These are phyloP conservation scores for Trichoderma parareesei DNA, from an alignment of 495 filamentous ascomycete genomes.

Conservation along the genomic window DNA sequence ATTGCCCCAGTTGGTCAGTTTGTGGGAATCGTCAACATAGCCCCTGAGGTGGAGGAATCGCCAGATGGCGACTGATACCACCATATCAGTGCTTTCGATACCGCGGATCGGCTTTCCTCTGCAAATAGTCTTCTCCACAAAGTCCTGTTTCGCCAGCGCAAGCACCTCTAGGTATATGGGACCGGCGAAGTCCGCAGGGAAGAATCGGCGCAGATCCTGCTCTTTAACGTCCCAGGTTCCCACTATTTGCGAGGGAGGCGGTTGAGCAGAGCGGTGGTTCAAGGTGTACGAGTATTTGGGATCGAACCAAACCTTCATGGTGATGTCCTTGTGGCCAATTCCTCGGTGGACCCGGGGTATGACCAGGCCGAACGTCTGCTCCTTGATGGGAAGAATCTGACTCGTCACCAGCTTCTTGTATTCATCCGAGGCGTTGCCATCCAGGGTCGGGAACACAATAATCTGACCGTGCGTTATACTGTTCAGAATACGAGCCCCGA, in stretches of 20 bases:
- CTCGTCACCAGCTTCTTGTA: constrained; percentile 71
- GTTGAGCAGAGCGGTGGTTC: constrained; percentile 52
- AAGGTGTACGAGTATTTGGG: constrained; percentile 55
- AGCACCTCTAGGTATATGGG: constrained; percentile 48
- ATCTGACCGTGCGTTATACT: constrained; percentile 73
- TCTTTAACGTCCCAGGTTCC: constrained; percentile 67
- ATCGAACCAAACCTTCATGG: constrained; percentile 79
- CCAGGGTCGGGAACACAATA: constrained; percentile 65
- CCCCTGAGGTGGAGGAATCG: constrained; percentile 82
- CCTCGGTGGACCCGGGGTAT: constrained; percentile 71
- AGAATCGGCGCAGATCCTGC: constrained; percentile 37
- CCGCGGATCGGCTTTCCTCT: constrained; percentile 36
- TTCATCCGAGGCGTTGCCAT: constrained; percentile 68
- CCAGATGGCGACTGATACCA: constrained; percentile 72
- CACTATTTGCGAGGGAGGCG: constrained; percentile 52
- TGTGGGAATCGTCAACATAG: constrained; percentile 73
- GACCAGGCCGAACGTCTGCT: constrained; percentile 65
- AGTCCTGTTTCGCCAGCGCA: constrained; percentile 53
- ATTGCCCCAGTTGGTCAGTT: constrained; percentile 76
- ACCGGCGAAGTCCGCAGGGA: constrained; percentile 41
- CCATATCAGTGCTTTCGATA: constrained; percentile 56
- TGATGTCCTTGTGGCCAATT: constrained; percentile 67
- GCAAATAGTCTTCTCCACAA: constrained; percentile 55
- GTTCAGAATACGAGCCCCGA: constrained; percentile 71
- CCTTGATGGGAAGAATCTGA: constrained; percentile 62